Evolutionary conservation across 495 filamentous ascomycete genomes (phyloP), one percentile per base, ranked within the genome.

Genomic region (Penicillium argentinense): DNA sequence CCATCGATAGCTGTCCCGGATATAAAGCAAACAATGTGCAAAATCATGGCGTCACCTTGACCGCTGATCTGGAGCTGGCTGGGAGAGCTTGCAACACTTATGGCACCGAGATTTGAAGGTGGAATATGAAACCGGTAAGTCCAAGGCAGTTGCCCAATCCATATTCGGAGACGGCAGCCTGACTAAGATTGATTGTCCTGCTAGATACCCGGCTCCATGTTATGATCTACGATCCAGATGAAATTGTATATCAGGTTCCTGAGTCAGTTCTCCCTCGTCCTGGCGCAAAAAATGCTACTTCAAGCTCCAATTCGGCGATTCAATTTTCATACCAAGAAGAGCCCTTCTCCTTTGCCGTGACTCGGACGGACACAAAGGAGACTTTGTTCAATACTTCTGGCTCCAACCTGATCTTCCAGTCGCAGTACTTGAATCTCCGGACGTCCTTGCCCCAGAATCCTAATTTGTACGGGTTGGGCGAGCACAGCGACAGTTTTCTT

Each of bases 211-310:
- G 75, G 7, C 50, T 78, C 19, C 61, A 69, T 32, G 63, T 78
- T 25, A 64, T 66, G 37, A 69, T 78, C 37, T 51, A 54, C 11
- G 86, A 85, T 4, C 68, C 78, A 3, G 86, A 87, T 49, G 68
- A 67, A 44, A 77, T 79, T 0, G 78, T 78, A 62, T 87, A 81
- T 45, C 56, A 80, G 24, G 62, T 87, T 9, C 78, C 85, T 1
- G 74, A 81, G 27, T 70, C 9, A 55, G 86, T 17, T 67, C 87
- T 19, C 71, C 73, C 5, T 64, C 73, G 36, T 78, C 84, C 6
- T 56, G 36, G 36, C 4, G 26, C 36, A 11, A 36, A 27, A n/a
- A 17, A 40, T 28, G 25, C 33, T n/a, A 23, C 36, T 1, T 28
- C 30, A 25, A 12, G 36, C 9, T 2, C 57, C 8, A 57, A 57